Percentiles rank a stretch among this genome's conserved stretches.
Evolutionary conservation across 2,329 filamentous ascomycete genomes (phyloP).

Genomic region (Pseudogymnoascus destructans): DNA sequence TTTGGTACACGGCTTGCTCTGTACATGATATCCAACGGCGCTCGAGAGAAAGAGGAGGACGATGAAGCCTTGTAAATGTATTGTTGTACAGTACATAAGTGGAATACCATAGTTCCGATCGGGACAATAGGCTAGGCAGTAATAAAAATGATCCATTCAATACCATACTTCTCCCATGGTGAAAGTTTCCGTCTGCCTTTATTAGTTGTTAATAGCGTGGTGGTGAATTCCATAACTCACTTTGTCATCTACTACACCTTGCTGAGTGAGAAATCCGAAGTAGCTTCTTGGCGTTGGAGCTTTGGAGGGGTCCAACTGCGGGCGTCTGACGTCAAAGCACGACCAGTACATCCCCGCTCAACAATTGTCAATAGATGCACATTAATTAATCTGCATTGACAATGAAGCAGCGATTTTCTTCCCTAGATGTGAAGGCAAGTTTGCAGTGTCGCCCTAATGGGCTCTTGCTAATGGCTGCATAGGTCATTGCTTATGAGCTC

Average conservation of each 20-base stretch:
- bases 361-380: conserved; percentile 5
- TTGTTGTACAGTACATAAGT: conserved; percentile 5
- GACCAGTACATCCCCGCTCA: background rate
- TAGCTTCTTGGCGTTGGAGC: conserved; percentile 5
- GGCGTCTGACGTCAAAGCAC: conserved; percentile 10
- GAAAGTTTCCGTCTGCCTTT: background rate
- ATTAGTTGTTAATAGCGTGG: background rate
- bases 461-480: background rate
- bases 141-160: conserved; percentile 7
- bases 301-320: conserved; percentile 1
- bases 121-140: conserved; percentile 1
- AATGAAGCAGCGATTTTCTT: conserved; percentile 73
- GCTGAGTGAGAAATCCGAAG: background rate
- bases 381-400: conserved; percentile 10
- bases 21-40: conserved; percentile 3
- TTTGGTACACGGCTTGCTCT: conserved; percentile 4
- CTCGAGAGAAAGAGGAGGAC: conserved; percentile 2
- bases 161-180: background rate
- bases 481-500: conserved; percentile 94
- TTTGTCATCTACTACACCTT: background rate
- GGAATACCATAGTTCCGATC: conserved; percentile 2
- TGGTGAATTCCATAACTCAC: background rate
- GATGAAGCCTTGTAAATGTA: conserved; percentile 5
- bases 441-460: background rate
- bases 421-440: conserved; percentile 58